Conservation (phyloP, 148 eudicot genomes). For the Pharnaceum exiguum region DNA sequence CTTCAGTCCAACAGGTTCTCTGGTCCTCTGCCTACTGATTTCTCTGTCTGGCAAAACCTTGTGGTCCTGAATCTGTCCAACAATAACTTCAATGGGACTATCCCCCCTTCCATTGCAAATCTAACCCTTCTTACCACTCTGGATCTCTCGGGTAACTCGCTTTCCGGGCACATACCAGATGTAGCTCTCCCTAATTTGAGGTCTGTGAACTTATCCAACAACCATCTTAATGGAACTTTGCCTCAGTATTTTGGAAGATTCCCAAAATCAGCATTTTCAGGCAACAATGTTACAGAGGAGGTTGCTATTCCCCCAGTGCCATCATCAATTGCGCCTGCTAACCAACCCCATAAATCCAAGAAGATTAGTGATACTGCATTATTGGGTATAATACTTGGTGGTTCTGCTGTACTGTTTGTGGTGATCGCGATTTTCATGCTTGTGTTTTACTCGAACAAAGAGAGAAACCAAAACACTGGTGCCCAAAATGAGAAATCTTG, state of each 20-base stretch:
- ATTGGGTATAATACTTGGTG: conserved; percentile 51
- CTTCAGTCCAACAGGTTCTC: conserved; percentile 48
- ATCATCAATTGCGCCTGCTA: conserved; percentile 26
- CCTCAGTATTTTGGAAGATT: conserved; percentile 53
- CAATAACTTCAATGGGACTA: conserved; percentile 57
- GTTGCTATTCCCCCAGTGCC: conserved; percentile 24
- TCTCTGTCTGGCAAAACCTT: conserved; percentile 50
- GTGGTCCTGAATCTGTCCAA: conserved; percentile 44
- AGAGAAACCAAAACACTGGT: conserved; percentile 3
- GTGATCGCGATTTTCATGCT: conserved; percentile 38
- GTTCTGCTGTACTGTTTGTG: conserved; percentile 36
- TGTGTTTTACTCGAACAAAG: conserved; percentile 30
- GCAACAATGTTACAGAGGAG: conserved; percentile 41
- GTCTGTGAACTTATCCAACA: conserved; percentile 49
- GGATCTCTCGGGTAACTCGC: conserved; percentile 52
- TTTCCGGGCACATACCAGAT: conserved; percentile 61
- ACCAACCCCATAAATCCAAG: conserved; percentile 24
- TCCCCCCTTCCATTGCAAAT: conserved; percentile 48
- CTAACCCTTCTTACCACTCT: conserved; percentile 44
- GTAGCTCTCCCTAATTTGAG: conserved; percentile 37
- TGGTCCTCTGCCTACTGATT: conserved; percentile 53
- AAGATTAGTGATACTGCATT: conserved; percentile 43
- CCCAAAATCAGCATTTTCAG: conserved; percentile 48
- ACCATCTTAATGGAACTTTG: conserved; percentile 55
- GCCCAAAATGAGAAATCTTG: conserved; percentile 21